A percentile compares a stretch with the other conserved stretches of the same genome.
Evolutionary conservation across 2,329 filamentous ascomycete species (phyloP).

Genomic region (Trichophyton mentagrophytes): DNA sequence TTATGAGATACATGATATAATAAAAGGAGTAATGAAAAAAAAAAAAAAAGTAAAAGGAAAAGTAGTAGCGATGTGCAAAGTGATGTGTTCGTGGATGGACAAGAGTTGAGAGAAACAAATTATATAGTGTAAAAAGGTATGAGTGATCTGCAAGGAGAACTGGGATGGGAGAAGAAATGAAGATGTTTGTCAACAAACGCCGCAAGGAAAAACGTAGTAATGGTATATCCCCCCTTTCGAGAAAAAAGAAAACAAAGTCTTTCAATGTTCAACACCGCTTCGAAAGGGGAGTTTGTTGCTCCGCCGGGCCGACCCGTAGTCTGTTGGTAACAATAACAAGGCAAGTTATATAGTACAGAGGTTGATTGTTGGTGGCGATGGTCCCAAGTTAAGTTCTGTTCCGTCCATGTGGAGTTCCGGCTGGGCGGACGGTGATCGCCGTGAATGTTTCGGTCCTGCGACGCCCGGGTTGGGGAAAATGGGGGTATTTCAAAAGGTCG

Average conservation of each 20-base stretch:
- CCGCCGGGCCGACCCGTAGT: constrained; percentile 2
- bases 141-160: neutral
- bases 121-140: neutral
- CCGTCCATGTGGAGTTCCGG: neutral
- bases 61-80: neutral
- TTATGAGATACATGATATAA: neutral
- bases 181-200: constrained; percentile 4
- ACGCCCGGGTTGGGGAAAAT: neutral
- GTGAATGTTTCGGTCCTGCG: constrained; percentile 1
- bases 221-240: neutral
- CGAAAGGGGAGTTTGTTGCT: neutral
- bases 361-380: neutral
- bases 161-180: neutral
- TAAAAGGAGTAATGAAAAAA: neutral
- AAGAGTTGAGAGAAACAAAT: neutral
- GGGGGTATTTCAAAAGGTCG: neutral
- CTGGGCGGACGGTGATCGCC: neutral
- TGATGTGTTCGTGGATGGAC: neutral
- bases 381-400: neutral
- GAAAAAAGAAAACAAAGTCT: neutral
- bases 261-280: constrained; percentile 4
- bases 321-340: constrained; percentile 3
- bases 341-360: constrained; percentile 4
- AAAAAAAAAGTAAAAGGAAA: neutral
- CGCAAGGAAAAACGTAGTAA: neutral